These are phyloP conservation scores for Actinomucor elegans DNA, from an alignment of 371 early-diverging fungal species.

Conservation along the genomic window DNA sequence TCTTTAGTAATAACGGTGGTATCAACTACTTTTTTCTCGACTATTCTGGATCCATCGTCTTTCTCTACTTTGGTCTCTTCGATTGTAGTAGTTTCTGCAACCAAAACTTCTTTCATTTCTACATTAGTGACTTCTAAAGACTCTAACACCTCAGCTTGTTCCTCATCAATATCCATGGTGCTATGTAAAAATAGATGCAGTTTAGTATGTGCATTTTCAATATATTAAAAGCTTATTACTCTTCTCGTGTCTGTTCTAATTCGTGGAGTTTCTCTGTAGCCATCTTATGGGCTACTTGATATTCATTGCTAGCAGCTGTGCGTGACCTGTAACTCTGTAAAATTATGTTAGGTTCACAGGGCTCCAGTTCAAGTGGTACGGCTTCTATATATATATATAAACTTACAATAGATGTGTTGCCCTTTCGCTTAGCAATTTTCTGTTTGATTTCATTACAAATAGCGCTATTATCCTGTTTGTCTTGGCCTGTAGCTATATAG, in stretches of 20 bases:
- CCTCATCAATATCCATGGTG: slow-evolving; percentile 1
- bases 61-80: neutral
- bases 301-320: neutral
- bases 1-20: neutral
- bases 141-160: neutral
- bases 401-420: slow-evolving; percentile 15
- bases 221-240: slow-evolving; percentile 1
- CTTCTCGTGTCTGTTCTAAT: no score
- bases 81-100: neutral
- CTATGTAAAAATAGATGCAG: neutral
- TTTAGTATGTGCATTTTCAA: neutral
- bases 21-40: neutral
- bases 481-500: neutral
- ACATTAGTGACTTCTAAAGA: slow-evolving; percentile 3
- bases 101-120: slow-evolving; percentile 1
- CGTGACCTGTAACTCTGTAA: no score
- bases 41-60: no score
- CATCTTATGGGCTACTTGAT: slow-evolving; percentile 1
- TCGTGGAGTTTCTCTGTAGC: slow-evolving; percentile 3
- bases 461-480: neutral
- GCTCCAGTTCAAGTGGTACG: no score
- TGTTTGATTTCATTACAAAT: slow-evolving; percentile 10
- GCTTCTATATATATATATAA: no score
- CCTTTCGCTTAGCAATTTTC: slow-evolving; percentile 12
- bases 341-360: neutral